phyloP scores from a whole-genome alignment of 1,139 yeast species.

The Debaryomyces psychrophilus region DNA sequence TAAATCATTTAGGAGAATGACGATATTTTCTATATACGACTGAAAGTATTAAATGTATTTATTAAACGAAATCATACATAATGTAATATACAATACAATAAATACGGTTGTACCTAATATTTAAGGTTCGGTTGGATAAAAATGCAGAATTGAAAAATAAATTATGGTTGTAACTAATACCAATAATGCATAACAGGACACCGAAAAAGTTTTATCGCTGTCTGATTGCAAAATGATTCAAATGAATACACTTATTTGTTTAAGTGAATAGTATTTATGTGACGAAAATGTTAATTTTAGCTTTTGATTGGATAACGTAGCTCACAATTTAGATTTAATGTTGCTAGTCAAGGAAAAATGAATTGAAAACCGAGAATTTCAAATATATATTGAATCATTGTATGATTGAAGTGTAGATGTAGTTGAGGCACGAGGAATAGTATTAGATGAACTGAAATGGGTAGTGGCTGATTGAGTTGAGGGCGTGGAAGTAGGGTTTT shows the following conservation, averaged over 20 bases:
- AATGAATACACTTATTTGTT: background rate
- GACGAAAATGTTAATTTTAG: background rate
- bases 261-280: background rate
- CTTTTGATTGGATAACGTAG: background rate
- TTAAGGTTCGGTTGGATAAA: background rate
- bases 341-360: background rate
- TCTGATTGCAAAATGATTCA: background rate
- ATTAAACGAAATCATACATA: constrained; percentile 5
- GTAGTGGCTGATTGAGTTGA: background rate
- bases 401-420: constrained; percentile 37
- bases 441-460: constrained; percentile 14
- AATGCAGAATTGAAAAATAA: constrained; percentile 6
- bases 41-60: background rate
- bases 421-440: constrained; percentile 17
- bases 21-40: background rate
- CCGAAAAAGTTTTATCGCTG: constrained; percentile 1
- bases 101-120: background rate
- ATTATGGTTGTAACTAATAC: background rate
- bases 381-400: constrained; percentile 38
- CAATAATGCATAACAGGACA: background rate
- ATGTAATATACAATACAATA: constrained; percentile 6
- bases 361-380: background rate
- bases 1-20: background rate
- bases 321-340: constrained; percentile 1
- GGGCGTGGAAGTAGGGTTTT: constrained; percentile 6